Percentiles rank a stretch among this genome's conserved stretches.
Evolutionary conservation across 2,329 filamentous ascomycete species (phyloP).

Genomic region (Didymella exigua): DNA sequence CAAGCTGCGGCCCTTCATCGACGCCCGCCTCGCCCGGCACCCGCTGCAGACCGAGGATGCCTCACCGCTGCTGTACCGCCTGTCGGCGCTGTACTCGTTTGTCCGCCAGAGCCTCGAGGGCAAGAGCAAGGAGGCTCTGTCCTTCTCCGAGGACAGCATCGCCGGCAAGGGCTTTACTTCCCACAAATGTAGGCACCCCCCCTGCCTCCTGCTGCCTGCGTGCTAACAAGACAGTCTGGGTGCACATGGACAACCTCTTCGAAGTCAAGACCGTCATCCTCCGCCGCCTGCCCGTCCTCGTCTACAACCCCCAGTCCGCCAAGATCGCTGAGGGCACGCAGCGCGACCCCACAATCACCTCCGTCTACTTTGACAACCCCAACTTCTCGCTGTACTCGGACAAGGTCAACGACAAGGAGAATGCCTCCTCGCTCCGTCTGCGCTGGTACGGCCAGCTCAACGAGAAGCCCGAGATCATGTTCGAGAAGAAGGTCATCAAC

Average conservation of each 20-base stretch:
- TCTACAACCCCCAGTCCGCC: constrained; percentile 87
- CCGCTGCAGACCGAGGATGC: constrained; percentile 97
- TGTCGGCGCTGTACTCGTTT: constrained; percentile 96
- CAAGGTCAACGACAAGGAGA: constrained; percentile 77
- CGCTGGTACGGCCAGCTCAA: constrained; percentile 90
- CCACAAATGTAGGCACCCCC: constrained; percentile 72
- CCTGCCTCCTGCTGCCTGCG: too few species aligned
- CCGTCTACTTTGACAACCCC: constrained; percentile 91
- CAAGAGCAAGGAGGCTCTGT: constrained; percentile 52
- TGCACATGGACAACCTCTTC: constrained; percentile 91
- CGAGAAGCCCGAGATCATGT: constrained; percentile 75
- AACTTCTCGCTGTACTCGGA: constrained; percentile 84
- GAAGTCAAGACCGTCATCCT: constrained; percentile 97
- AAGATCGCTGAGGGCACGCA: constrained; percentile 80
- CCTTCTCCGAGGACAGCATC: constrained; percentile 50
- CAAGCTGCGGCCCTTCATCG: constrained; percentile 87
- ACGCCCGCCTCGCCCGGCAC: constrained; percentile 83
- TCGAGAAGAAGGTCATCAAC: constrained; percentile 88
- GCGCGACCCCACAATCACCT: constrained; percentile 86
- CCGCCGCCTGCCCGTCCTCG: constrained; percentile 84
- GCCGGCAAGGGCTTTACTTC: constrained; percentile 74
- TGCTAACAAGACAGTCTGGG: constrained; percentile 70
- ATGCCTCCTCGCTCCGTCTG: constrained; percentile 82
- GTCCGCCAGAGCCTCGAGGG: constrained; percentile 82
- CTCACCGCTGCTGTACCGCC: constrained; percentile 81